phyloP scores from a whole-genome alignment of 179 eudicot genomes.

The Camellia oleifera region DNA sequence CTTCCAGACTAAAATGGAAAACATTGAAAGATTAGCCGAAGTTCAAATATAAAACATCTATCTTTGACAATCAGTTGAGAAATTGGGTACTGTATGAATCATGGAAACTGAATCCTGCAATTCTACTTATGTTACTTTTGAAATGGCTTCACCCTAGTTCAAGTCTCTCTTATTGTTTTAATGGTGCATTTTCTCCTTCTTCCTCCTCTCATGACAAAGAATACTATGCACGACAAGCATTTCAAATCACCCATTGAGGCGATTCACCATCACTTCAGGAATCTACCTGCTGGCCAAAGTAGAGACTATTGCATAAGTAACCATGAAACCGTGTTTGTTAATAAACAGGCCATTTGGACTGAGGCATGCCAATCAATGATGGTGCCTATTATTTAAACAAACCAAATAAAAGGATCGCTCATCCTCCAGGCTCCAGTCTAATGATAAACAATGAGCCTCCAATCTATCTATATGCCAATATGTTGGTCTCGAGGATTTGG shows the following conservation, averaged over 20 bases:
- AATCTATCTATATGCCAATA: background rate
- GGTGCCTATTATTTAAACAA: background rate
- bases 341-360: background rate
- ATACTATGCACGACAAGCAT: background rate
- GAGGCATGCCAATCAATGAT: background rate
- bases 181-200: background rate
- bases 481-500: background rate
- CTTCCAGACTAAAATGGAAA: slow-evolving; percentile 12
- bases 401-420: background rate
- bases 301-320: background rate
- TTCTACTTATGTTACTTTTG: background rate
- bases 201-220: background rate
- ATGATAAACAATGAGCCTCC: background rate
- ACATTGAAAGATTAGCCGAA: background rate
- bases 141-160: background rate
- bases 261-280: background rate
- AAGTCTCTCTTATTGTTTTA: background rate
- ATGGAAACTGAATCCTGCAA: background rate
- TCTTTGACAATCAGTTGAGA: background rate
- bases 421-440: background rate
- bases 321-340: background rate
- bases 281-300: background rate
- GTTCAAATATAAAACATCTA: background rate
- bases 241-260: background rate
- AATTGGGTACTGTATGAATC: background rate